Percentiles rank a stretch among this genome's conserved stretches.
Conservation (phyloP, 345 rosid genomes). For the Sonneratia alba region DNA sequence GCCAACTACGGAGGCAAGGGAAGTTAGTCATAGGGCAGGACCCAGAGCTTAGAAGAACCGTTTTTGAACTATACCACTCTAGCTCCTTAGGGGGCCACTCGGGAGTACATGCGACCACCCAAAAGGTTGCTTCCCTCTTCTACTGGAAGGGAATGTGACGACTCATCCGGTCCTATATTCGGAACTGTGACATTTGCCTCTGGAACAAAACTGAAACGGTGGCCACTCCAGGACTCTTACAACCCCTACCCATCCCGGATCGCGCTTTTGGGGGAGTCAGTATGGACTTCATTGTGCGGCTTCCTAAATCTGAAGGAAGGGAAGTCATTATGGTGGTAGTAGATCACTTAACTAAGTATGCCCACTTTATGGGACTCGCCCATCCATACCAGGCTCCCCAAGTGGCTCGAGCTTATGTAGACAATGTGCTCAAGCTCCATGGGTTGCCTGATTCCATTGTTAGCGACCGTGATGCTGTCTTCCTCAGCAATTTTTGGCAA, state of each 20-base stretch:
- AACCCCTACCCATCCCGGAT: background rate
- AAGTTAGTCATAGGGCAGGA: background rate
- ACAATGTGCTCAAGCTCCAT: background rate
- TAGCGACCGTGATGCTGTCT: background rate
- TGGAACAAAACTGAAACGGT: background rate
- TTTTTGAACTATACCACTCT: background rate
- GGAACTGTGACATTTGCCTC: background rate
- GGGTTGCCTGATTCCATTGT: background rate
- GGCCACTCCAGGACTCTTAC: background rate
- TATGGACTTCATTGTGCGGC: background rate
- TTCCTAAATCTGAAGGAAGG: background rate
- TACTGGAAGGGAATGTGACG: constrained; percentile 1
- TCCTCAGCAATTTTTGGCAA: constrained; percentile 2
- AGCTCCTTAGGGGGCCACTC: background rate
- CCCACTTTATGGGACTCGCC: background rate
- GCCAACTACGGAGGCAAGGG: background rate
- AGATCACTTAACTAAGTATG: background rate
- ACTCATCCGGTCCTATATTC: background rate
- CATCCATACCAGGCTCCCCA: background rate
- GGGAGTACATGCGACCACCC: background rate
- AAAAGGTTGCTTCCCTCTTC: background rate
- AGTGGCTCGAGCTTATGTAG: background rate
- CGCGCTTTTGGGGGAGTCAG: background rate
- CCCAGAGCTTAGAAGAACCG: background rate
- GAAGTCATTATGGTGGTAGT: background rate